Base-by-base conservation (phyloP, 192 early-diverging fungal genomes). In the Ambispora gerdemannii region DNA sequence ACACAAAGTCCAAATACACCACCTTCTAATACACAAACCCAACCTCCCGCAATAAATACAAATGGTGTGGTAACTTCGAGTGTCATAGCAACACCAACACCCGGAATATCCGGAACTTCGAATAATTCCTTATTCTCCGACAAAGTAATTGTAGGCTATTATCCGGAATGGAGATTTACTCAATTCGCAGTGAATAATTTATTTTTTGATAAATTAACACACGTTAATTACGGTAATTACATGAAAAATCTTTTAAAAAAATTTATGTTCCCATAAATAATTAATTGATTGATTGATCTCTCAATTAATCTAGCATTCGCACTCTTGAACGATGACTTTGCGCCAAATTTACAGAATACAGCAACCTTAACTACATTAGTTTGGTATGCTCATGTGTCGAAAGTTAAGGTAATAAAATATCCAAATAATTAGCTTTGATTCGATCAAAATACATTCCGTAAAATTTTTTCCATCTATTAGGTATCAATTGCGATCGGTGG, bases 401-500 rank as follows among this genome's bases (percentile, higher is more conserved):
- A 58, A 28, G 55, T 58, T 30, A 13, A 58, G 55, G 55, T 58
- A 58, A 24, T 10, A 28, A 24, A 20, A 20, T 25, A 28, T 13
- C 10, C 6, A 43, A 43, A 43, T 43, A 43, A 43, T 43, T 43
- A 43, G 15, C 15, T 43, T 6, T 43, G 38, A 10, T 10, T 43
- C 6, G 6, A 43, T 43, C 7, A 43, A 43, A 10, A 43, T 10
- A 10, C 15, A 15, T n/a, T n/a, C n/a, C n/a, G n/a, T n/a, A n/a
- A n/a, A n/a, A 43, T 43, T 43, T 43, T 43, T 10, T 43, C 6
- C 38, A 15, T 43, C 15, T 43, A 15, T 27, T 30, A 58, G 55
- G 55, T 92, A 15, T 65, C 87, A 17, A 52, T 92, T 15, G 81
- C 85, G 6, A 79, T 90, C 25, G 90, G 90, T 61, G 90, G 90